Percentiles rank a stretch among this genome's conserved stretches.
phyloP scores from a whole-genome alignment of 257 asterid species.

The Nicotiana noctiflora region DNA sequence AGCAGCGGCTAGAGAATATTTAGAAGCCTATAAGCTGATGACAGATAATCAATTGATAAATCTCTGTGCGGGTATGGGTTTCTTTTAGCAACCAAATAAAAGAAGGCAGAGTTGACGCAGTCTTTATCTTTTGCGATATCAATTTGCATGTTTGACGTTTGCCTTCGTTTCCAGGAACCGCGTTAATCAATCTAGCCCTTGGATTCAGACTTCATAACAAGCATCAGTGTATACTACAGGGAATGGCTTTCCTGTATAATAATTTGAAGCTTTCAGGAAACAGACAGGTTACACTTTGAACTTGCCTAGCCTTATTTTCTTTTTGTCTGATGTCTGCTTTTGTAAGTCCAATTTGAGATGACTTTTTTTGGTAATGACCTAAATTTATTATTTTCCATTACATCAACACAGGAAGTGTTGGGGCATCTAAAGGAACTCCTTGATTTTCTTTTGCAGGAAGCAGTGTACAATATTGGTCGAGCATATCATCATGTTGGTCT shows the following conservation, averaged over 20 bases:
- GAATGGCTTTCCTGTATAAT: constrained; percentile 65
- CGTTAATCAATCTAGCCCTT: constrained; percentile 72
- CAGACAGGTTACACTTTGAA: constrained; percentile 44
- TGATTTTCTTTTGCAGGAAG: constrained; percentile 38
- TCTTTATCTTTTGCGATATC: background rate
- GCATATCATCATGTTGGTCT: constrained; percentile 83
- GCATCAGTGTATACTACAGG: constrained; percentile 73
- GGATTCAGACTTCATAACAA: constrained; percentile 75
- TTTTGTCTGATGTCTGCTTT: background rate
- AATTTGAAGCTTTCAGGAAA: constrained; percentile 42
- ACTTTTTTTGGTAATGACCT: background rate
- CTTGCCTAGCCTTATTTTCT: constrained; percentile 12
- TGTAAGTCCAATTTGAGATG: background rate
- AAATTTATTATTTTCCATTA: background rate
- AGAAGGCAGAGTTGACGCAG: background rate
- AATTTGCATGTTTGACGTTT: background rate
- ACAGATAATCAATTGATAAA: constrained; percentile 70
- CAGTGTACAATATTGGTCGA: constrained; percentile 64
- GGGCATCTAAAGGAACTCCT: background rate
- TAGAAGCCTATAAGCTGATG: constrained; percentile 69
- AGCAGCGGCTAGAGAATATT: constrained; percentile 68
- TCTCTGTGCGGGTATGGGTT: constrained; percentile 59
- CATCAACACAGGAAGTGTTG: background rate
- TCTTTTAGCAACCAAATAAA: background rate
- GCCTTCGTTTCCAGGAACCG: constrained; percentile 38